These are phyloP conservation scores for Cyberlindnera lachancei DNA, from an alignment of 805 yeast genomes.

Conservation along the genomic window DNA sequence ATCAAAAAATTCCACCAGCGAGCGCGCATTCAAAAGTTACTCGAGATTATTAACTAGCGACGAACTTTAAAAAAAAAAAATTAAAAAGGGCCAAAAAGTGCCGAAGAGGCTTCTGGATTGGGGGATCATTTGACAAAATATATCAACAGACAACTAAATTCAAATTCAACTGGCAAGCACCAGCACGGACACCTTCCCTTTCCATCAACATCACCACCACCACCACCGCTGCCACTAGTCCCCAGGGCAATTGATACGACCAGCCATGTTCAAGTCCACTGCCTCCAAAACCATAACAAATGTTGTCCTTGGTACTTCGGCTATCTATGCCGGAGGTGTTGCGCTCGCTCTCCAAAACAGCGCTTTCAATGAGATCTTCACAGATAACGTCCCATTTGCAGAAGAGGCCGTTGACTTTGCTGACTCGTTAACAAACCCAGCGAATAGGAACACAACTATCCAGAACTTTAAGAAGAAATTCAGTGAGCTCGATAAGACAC, in stretches of 20 bases:
- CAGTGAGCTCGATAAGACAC: conserved; percentile 31
- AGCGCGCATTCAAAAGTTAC: no score
- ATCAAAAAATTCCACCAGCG: conserved; percentile 1
- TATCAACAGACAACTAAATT: no score
- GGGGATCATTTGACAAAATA: no score
- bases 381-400: conserved; percentile 59
- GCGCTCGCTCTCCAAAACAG: conserved; percentile 49
- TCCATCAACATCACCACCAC: neutral
- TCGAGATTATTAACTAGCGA: no score
- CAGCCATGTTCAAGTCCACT: conserved; percentile 22
- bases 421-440: conserved; percentile 29
- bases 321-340: conserved; percentile 53
- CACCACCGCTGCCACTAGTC: neutral
- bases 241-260: neutral
- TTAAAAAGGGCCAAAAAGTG: neutral
- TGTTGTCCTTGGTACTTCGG: conserved; percentile 25
- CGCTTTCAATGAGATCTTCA: conserved; percentile 52
- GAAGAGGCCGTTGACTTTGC: conserved; percentile 43
- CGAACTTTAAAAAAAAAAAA: no score
- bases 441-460: conserved; percentile 23
- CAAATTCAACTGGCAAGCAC: no score
- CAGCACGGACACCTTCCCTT: no score
- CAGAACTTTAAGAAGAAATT: conserved; percentile 31
- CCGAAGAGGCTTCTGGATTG: neutral
- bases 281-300: conserved; percentile 26